These are phyloP conservation scores for Cucurbita moschata DNA, from an alignment of 306 rosid genomes.

Conservation along the genomic window DNA sequence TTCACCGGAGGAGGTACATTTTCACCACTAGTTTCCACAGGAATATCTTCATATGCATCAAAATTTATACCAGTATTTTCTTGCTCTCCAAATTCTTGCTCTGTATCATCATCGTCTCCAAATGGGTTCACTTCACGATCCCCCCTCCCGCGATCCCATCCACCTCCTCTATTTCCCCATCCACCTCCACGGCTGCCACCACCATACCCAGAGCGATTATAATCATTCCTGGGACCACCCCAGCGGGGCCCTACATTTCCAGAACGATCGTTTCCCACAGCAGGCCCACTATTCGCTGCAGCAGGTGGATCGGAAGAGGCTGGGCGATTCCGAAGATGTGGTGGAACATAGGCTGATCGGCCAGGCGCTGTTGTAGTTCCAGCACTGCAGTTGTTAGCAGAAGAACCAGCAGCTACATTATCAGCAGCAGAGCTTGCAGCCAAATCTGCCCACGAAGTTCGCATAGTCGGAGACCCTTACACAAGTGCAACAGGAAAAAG, in stretches of 20 bases:
- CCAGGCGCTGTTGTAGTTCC: conserved; percentile 23
- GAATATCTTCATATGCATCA: conserved; percentile 79
- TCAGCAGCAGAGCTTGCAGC: conserved; percentile 77
- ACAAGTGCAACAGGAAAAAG: background rate
- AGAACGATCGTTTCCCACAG: conserved; percentile 19
- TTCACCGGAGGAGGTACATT: conserved; percentile 65
- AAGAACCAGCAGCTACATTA: conserved; percentile 31
- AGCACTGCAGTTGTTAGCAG: conserved; percentile 19
- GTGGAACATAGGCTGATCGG: conserved; percentile 57
- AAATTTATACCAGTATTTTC: conserved; percentile 59
- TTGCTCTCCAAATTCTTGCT: conserved; percentile 28
- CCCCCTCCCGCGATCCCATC: conserved; percentile 56
- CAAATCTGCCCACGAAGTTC: conserved; percentile 90
- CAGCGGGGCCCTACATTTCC: conserved; percentile 33
- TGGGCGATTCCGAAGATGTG: conserved; percentile 64
- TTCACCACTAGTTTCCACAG: conserved; percentile 71
- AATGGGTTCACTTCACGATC: conserved; percentile 68
- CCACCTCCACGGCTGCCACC: conserved; percentile 35
- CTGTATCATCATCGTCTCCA: conserved; percentile 38
- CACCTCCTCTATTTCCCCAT: conserved; percentile 39
- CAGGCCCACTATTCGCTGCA: conserved; percentile 24
- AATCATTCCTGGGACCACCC: conserved; percentile 32
- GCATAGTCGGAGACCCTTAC: conserved; percentile 35
- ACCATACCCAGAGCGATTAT: conserved; percentile 32
- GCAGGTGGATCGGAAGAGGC: conserved; percentile 30